phyloP scores from a whole-genome alignment of 2,329 filamentous ascomycete species.

The Venturia effusa region DNA sequence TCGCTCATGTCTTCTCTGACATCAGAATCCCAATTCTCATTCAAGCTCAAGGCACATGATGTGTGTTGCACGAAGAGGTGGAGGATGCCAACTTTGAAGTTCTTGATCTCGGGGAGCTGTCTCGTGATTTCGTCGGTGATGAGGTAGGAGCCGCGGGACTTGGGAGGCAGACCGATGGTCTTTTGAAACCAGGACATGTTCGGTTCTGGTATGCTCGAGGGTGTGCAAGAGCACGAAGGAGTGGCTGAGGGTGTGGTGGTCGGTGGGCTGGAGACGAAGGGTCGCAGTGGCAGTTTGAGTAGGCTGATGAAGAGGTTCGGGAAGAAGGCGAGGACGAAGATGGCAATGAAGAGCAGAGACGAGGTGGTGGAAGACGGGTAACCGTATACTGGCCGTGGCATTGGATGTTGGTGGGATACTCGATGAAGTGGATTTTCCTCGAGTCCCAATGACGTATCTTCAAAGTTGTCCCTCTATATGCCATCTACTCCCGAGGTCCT shows the following conservation, averaged over 20 bases:
- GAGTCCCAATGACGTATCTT: not conserved
- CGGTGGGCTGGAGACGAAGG: constrained; percentile 21
- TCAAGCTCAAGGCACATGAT: constrained; percentile 77
- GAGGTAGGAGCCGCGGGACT: constrained; percentile 76
- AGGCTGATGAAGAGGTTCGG: constrained; percentile 33
- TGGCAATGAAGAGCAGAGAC: constrained; percentile 34
- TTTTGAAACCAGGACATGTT: constrained; percentile 73
- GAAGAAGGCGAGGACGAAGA: constrained; percentile 42
- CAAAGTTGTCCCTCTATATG: not conserved
- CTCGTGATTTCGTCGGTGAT: constrained; percentile 66
- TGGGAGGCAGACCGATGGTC: constrained; percentile 65
- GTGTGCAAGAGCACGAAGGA: constrained; percentile 20
- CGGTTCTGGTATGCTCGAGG: constrained; percentile 13
- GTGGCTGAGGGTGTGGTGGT: constrained; percentile 17
- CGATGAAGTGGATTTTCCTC: not conserved
- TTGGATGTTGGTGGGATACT: constrained; percentile 4
- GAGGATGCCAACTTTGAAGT: constrained; percentile 77
- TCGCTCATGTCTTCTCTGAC: constrained; percentile 93
- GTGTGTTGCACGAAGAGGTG: constrained; percentile 95
- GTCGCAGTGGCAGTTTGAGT: constrained; percentile 24
- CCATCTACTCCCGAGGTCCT: too few relatives aligned
- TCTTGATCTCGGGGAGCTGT: constrained; percentile 65
- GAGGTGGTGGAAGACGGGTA: constrained; percentile 17
- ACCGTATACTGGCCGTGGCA: constrained; percentile 7
- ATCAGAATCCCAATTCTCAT: constrained; percentile 82